Conservation (phyloP, 108 stramenopile genomes). For the Bacterosira constricta region DNA sequence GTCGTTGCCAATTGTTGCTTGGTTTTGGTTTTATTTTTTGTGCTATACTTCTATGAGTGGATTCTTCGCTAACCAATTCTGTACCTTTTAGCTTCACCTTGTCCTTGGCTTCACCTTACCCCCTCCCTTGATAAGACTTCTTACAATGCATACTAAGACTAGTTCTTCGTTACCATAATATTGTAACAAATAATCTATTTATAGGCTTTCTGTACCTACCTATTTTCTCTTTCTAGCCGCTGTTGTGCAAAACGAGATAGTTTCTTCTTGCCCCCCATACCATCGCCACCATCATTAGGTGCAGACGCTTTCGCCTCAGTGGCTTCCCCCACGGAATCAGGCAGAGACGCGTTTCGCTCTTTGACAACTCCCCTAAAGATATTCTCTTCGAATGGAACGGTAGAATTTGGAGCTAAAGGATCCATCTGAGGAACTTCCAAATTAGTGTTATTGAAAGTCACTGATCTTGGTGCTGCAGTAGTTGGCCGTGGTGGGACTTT, state of each 20-base stretch:
- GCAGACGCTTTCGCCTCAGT: neutral
- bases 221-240: constrained; percentile 19
- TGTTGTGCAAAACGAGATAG: constrained; percentile 49
- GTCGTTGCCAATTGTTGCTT: too few relatives aligned
- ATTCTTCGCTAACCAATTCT: too few relatives aligned
- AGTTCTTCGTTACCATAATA: too few relatives aligned
- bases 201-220: neutral
- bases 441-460: neutral
- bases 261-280: constrained; percentile 16
- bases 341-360: constrained; percentile 17
- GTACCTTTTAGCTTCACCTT: too few relatives aligned
- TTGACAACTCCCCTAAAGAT: constrained; percentile 46
- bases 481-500: constrained; percentile 34
- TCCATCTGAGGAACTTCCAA: neutral
- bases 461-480: neutral
- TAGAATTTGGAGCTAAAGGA: constrained; percentile 16
- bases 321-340: neutral
- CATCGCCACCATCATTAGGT: neutral
- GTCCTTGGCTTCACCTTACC: too few relatives aligned
- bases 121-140: too few relatives aligned
- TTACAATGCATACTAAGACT: too few relatives aligned
- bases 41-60: too few relatives aligned
- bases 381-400: constrained; percentile 40
- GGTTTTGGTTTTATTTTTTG: too few relatives aligned
- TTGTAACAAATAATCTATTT: too few relatives aligned